Conservation (phyloP, 2,329 filamentous ascomycete species). For the Aspergillus arachidicola region DNA sequence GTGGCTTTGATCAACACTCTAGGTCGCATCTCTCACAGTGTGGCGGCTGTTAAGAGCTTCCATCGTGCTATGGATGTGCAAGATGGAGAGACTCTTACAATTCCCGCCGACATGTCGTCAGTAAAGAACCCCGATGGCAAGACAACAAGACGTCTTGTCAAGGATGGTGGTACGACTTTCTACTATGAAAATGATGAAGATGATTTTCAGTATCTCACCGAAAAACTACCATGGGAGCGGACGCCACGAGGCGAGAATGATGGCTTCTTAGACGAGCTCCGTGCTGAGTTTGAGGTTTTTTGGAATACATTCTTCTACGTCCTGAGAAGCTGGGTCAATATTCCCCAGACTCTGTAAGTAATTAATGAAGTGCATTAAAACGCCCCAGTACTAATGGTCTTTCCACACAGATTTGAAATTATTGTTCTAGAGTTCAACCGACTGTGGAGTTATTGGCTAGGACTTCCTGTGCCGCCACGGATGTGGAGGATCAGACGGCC, state of each 20-base stretch:
- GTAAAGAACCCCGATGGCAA: conserved; percentile 23
- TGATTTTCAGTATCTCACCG: conserved; percentile 38
- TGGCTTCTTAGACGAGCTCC: conserved; percentile 60
- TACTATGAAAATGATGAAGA: conserved; percentile 45
- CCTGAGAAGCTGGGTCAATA: conserved; percentile 67
- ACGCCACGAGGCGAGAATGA: conserved; percentile 37
- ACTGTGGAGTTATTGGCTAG: conserved; percentile 65
- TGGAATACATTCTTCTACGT: conserved; percentile 67
- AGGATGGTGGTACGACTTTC: conserved; percentile 37
- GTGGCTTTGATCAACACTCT: conserved; percentile 95
- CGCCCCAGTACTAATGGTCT: not conserved
- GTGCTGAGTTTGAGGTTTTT: conserved; percentile 66
- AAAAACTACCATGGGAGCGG: conserved; percentile 37
- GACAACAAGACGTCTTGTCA: conserved; percentile 26
- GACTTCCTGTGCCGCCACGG: conserved; percentile 60
- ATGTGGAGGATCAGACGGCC: conserved; percentile 57
- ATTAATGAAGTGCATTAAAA: not conserved
- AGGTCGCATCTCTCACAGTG: conserved; percentile 78
- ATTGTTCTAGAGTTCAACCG: conserved; percentile 56
- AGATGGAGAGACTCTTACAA: conserved; percentile 33
- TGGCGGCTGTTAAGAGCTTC: conserved; percentile 76
- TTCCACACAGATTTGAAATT: conserved; percentile 51
- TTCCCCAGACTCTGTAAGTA: conserved; percentile 73
- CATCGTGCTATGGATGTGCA: conserved; percentile 49
- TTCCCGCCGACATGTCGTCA: conserved; percentile 31